phyloP scores from a whole-genome alignment of 805 yeast genomes.

The Jamesozyma piceae region DNA sequence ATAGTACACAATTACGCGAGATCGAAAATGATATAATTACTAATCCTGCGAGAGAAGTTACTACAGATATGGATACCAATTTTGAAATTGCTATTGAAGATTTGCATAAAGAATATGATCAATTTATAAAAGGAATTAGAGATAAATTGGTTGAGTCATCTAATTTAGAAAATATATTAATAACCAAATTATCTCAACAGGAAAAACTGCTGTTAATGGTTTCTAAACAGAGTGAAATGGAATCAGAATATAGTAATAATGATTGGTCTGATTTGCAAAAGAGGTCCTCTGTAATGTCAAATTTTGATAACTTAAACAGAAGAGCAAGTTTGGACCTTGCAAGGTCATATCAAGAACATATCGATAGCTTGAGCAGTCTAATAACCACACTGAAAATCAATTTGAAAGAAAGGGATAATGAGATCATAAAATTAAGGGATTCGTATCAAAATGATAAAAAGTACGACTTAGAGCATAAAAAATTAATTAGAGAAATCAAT shows the following conservation, averaged over 20 bases:
- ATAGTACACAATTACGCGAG: slow-evolving; percentile 13
- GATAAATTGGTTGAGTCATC: slow-evolving; percentile 16
- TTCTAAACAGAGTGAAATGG: background rate
- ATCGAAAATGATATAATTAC: background rate
- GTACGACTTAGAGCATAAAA: slow-evolving; percentile 7
- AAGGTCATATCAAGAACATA: slow-evolving; percentile 13
- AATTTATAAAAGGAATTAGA: slow-evolving; percentile 20
- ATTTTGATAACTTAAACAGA: background rate
- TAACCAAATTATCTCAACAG: slow-evolving; percentile 19
- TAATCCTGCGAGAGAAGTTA: background rate
- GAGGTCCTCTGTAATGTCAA: background rate
- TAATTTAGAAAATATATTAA: slow-evolving; percentile 12
- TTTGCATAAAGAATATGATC: slow-evolving; percentile 24
- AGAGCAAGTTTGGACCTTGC: slow-evolving; percentile 5
- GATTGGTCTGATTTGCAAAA: background rate
- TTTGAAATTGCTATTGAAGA: slow-evolving; percentile 23
- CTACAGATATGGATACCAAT: slow-evolving; percentile 12
- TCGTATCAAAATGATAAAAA: slow-evolving; percentile 6
- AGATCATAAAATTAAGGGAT: slow-evolving; percentile 6
- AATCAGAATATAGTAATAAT: background rate
- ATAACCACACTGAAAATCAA: slow-evolving; percentile 8
- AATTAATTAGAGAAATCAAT: slow-evolving; percentile 9
- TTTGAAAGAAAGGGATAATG: slow-evolving; percentile 9
- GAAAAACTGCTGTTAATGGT: slow-evolving; percentile 8
- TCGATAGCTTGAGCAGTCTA: slow-evolving; percentile 12